These are phyloP conservation scores for Hyaloscypha hepaticicola DNA, from an alignment of 495 filamentous ascomycete genomes.

Conservation along the genomic window DNA sequence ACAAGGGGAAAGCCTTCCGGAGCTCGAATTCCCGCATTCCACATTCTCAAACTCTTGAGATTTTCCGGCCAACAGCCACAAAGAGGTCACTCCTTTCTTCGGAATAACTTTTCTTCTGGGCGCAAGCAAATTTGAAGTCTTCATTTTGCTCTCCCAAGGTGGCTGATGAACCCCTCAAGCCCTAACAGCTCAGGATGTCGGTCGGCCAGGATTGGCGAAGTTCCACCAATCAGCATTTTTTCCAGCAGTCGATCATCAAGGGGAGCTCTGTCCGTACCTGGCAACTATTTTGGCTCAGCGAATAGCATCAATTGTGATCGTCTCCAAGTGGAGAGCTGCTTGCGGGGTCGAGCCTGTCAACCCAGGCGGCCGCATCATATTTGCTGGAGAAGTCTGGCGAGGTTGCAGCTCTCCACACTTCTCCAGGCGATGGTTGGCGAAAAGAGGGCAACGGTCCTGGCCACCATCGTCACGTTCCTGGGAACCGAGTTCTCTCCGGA, in stretches of 20 bases:
- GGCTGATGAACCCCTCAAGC: background rate
- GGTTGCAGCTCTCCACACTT: conserved; percentile 8
- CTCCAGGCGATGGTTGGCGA: conserved; percentile 2
- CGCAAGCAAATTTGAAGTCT: background rate
- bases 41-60: conserved; percentile 8
- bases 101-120: background rate
- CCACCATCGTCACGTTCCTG: conserved; percentile 13
- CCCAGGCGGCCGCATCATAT: background rate
- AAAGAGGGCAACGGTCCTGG: background rate
- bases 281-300: background rate
- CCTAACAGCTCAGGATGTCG: background rate
- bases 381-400: conserved; percentile 20
- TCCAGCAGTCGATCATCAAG: background rate
- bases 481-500: conserved; percentile 18
- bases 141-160: background rate
- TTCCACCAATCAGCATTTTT: conserved; percentile 25
- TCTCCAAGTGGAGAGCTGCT: conserved; percentile 8
- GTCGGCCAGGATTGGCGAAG: background rate
- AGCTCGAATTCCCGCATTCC: too few species aligned
- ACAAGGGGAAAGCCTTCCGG: too few species aligned
- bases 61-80: conserved; percentile 14
- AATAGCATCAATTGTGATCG: conserved; percentile 8
- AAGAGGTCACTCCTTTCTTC: background rate
- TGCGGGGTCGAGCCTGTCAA: conserved; percentile 12
- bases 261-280: conserved; percentile 15